Base-by-base conservation (phyloP, 2,329 filamentous ascomycete genomes). In the Rhinocladiella similis region DNA sequence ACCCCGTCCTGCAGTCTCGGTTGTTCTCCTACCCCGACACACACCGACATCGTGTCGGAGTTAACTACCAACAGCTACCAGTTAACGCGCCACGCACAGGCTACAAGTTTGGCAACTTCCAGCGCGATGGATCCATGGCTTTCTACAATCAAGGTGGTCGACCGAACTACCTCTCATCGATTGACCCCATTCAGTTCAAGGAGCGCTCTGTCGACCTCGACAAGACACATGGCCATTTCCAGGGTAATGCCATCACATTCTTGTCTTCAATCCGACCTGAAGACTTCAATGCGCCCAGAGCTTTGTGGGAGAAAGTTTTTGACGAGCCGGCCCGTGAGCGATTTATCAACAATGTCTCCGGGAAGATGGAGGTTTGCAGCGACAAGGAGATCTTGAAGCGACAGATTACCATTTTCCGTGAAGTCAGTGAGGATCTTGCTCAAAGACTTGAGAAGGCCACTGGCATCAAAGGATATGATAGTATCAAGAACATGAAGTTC, bases 1-100 rank as follows among this genome's bases (percentile, higher is more conserved):
- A 90, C 64, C 86, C 86, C 1, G 84, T 89, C 36, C 76, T 89
- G 2, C 86, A 89, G 70, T 82, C 81, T 38, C 84, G 86, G 54
- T 78, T 89, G 39, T 89, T 89, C 77, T 88, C 85, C 1, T 89
- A 89, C 73, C 82, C 84, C 10, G 86, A 89, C 66, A 85, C 84
- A 20, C 83, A 86, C 59, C 80, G 83, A 36, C 81, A 88, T 71
- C 82, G 85, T 43, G 73, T 87, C 2, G 84, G 84, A 33, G 76
- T 77, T 49, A 87, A 87, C 73, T 86, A 85, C 70, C 80, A 85
- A 63, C 82, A 86, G 67, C 80, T 87, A 52, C 83, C 84, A 19
- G 80, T 84, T 64, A 87, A 86, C 72, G 76, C 76, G 50, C 79
- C 83, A 53, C 57, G 77, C 61, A 67, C 61, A 61, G 72, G 64